phyloP scores from a whole-genome alignment of 1,284 basidiomycete genomes.

The Meripilus lineatus region DNA sequence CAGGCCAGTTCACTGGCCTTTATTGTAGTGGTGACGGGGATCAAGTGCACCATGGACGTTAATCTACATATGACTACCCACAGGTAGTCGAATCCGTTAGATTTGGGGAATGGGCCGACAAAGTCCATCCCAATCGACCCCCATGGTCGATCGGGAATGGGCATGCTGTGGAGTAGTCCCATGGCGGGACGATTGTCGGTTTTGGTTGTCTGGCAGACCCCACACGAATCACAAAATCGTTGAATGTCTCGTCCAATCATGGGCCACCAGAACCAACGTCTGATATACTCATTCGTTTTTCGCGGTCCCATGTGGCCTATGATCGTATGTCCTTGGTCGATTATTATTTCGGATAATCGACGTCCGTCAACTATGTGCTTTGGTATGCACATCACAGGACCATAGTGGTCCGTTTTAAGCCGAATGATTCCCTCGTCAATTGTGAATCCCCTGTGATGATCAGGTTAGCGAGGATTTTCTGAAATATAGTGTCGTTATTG shows the following conservation, averaged over 20 bases:
- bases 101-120: constrained; percentile 31
- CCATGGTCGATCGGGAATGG: constrained; percentile 24
- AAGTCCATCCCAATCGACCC: too few species aligned
- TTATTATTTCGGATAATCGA: constrained; percentile 18
- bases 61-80: constrained; percentile 30
- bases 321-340: constrained; percentile 24
- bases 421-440: not conserved
- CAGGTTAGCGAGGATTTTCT: constrained; percentile 4
- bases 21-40: constrained; percentile 25
- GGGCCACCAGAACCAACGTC: constrained; percentile 27
- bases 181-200: constrained; percentile 16
- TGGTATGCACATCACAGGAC: constrained; percentile 18
- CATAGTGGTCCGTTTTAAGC: not conserved
- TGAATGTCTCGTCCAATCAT: constrained; percentile 18
- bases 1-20: constrained; percentile 32
- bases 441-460: constrained; percentile 1
- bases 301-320: constrained; percentile 25
- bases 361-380: constrained; percentile 15
- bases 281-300: constrained; percentile 25
- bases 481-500: constrained; percentile 2
- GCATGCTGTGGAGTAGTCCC: constrained; percentile 20
- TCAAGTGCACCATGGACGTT: too few species aligned
- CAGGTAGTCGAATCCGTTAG: constrained; percentile 12
- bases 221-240: constrained; percentile 22
- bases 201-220: constrained; percentile 21